phyloP scores from a whole-genome alignment of 202 grass and related monocot genomes.

The Zizania palustris region DNA sequence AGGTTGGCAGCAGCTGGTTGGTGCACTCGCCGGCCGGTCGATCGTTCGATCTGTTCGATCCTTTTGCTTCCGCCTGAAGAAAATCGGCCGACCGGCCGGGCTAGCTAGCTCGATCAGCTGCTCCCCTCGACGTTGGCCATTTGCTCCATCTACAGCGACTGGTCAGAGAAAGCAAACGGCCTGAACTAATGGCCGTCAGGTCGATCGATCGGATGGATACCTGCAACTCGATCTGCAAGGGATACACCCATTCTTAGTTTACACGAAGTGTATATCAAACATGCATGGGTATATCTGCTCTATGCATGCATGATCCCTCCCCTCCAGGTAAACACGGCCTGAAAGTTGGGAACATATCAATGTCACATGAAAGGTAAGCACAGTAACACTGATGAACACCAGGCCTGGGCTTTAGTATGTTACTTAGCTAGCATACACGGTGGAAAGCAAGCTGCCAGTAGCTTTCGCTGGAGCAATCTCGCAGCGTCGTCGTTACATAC shows the following conservation, averaged over 20 bases:
- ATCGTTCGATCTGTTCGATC: not conserved
- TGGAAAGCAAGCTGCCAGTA: conserved; percentile 11
- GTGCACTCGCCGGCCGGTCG: not conserved
- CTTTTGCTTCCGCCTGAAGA: conserved; percentile 46
- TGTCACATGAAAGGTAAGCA: conserved; percentile 10
- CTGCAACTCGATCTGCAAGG: not conserved
- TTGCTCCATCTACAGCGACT: not conserved
- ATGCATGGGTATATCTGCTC: too few relatives aligned
- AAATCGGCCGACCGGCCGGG: too few relatives aligned
- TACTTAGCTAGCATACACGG: conserved; percentile 16
- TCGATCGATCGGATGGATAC: not conserved
- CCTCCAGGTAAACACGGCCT: too few relatives aligned
- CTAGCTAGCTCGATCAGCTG: too few relatives aligned
- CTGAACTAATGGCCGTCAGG: not conserved
- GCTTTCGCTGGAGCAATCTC: conserved; percentile 23
- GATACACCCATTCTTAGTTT: not conserved
- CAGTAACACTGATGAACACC: not conserved
- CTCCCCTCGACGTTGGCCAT: not conserved
- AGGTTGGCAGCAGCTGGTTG: conserved; percentile 5
- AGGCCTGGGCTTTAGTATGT: conserved; percentile 1
- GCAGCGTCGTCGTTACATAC: not conserved
- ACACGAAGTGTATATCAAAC: not conserved
- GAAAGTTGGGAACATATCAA: not conserved
- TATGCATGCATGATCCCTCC: too few relatives aligned
- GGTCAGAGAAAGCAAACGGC: not conserved